Evolutionary conservation across 805 yeast genomes (phyloP), one percentile per base, ranked within the genome.

Genomic region (Schwanniomyces polymorphus): DNA sequence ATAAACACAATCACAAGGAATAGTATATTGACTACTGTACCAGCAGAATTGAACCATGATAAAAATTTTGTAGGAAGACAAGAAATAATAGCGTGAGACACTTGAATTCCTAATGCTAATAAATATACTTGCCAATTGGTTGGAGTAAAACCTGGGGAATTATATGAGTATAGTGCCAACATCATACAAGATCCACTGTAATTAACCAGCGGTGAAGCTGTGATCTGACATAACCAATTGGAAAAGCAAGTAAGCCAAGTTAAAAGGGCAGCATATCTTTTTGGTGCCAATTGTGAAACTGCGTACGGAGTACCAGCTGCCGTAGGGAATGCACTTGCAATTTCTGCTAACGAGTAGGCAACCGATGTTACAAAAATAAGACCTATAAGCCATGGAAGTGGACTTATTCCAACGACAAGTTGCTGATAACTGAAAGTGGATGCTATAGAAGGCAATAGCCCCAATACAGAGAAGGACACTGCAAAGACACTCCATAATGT

Each of bases 301-400:
- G 89, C 87, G 55, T 84, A 85, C 42, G 86, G 86, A 7, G 86
- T 75, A 40, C 89, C 89, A 25, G 86, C 80, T 9, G 85, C 73
- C 7, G 86, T 83, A 34, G 90, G 90, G 67, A 80, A 80, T 5
- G 86, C 82, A 23, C 81, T 74, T 10, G 86, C 78, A 27, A 84
- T 70, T 58, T 85, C 89, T 0, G 87, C 86, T 78, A 85, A 71
- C 16, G 84, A 75, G 38, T 75, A 67, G 10, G 86, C 86, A 40
- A 84, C 87, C 4, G 76, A 71, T 43, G 78, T 68, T 44, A 85
- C 75, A 34, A 84, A 81, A 28, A 74, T 48, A 67, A 81, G 71
- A 33, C 84, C 85, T 14, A 81, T 63, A 18, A 84, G 55, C 88
- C 76, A 78, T 5, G 86, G 80, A 41, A 84, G 58, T 17, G 87